Conservation (phyloP, 1,284 basidiomycete genomes). For the Cutaneotrichosporon sp. region DNA sequence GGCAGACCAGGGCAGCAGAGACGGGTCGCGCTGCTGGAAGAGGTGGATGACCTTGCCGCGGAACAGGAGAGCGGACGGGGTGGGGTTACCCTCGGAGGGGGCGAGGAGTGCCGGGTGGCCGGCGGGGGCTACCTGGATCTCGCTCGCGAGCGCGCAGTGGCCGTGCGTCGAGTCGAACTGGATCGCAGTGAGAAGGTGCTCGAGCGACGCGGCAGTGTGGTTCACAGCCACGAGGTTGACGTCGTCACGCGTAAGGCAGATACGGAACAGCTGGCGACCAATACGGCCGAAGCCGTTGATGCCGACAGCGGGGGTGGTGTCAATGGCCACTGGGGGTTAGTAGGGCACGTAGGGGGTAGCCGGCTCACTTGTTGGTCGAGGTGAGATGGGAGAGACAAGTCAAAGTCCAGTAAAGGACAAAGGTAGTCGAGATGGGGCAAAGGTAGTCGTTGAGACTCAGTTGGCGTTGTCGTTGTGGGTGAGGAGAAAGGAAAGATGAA, state of each 20-base stretch:
- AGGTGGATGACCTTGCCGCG: constrained; percentile 44
- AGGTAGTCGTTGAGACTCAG: not conserved
- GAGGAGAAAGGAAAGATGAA: too few relatives aligned
- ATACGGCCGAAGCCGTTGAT: constrained; percentile 50
- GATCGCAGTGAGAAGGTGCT: constrained; percentile 44
- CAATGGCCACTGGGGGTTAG: constrained; percentile 3
- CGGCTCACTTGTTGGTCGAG: constrained; percentile 5
- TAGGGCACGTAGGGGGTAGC: not conserved
- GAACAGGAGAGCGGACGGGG: constrained; percentile 36
- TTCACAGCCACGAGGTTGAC: constrained; percentile 46
- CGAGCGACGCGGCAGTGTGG: constrained; percentile 46
- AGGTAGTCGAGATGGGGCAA: not conserved
- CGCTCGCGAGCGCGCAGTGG: constrained; percentile 21
- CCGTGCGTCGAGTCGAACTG: constrained; percentile 50
- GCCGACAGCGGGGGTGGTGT: constrained; percentile 31
- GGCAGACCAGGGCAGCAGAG: constrained; percentile 41
- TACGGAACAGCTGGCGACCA: constrained; percentile 38
- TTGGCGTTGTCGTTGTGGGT: not conserved
- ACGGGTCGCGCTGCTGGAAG: constrained; percentile 43
- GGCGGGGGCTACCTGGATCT: constrained; percentile 33
- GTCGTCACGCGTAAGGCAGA: constrained; percentile 30
- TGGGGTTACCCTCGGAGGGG: constrained; percentile 31
- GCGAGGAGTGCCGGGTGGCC: constrained; percentile 36
- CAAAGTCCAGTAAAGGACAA: not conserved
- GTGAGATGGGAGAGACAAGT: not conserved